Percentiles rank a stretch among this genome's conserved stretches.
These are phyloP conservation scores for Triticum dicoccoides DNA, from an alignment of 176 grass and related monocot species.

Conservation along the genomic window DNA sequence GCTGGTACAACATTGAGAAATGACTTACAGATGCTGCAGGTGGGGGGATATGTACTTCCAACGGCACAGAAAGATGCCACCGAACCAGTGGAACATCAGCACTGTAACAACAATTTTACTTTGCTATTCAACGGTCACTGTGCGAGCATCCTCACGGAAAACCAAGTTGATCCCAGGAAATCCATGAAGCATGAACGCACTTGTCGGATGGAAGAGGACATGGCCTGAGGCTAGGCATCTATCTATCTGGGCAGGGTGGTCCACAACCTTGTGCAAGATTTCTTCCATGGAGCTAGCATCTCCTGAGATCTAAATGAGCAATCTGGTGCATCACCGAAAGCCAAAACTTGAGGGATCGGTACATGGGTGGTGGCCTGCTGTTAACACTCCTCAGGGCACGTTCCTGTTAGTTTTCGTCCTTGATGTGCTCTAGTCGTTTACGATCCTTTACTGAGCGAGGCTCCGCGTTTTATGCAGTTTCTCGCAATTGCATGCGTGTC, in stretches of 20 bases:
- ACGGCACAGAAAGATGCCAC: neutral
- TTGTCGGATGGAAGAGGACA: constrained; percentile 46
- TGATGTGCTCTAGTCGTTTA: constrained; percentile 42
- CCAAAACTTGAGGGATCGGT: constrained; percentile 43
- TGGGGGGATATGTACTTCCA: neutral
- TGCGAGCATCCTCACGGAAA: constrained; percentile 21
- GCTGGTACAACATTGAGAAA: neutral
- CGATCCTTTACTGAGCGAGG: constrained; percentile 16
- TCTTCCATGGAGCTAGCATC: constrained; percentile 31
- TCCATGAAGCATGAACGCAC: constrained; percentile 40
- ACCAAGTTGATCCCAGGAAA: constrained; percentile 31
- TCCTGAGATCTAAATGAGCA: constrained; percentile 49
- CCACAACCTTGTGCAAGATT: constrained; percentile 31
- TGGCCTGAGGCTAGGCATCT: constrained; percentile 25
- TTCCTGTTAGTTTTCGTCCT: constrained; percentile 8
- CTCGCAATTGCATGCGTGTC: neutral
- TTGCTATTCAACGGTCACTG: neutral
- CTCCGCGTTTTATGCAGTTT: constrained; percentile 20
- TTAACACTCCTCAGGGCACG: constrained; percentile 21
- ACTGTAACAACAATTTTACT: neutral
- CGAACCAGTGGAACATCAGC: neutral
- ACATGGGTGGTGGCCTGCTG: constrained; percentile 10
- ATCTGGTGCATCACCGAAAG: constrained; percentile 45
- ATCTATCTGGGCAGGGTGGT: constrained; percentile 8
- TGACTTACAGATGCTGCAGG: constrained; percentile 20